Conservation (phyloP, 306 rosid genomes). For the Aeschynomene evenia region DNA sequence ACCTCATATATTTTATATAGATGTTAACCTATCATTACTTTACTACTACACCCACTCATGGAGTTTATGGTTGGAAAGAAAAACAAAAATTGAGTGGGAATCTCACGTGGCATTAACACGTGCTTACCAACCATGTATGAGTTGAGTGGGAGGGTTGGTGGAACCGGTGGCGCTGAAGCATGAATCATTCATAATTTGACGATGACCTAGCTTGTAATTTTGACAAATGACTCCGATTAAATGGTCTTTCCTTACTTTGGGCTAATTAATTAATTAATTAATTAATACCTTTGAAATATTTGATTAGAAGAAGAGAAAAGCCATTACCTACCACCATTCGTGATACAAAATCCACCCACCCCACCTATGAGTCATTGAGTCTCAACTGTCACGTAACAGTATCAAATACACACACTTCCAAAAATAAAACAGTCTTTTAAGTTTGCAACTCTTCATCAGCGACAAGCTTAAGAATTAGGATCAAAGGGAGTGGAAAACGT, state of each 20-base stretch:
- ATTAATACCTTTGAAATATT: background rate
- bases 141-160: background rate
- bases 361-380: too few species aligned
- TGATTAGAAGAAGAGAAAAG: background rate
- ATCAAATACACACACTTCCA: too few species aligned
- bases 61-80: too few species aligned
- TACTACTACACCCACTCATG: too few species aligned
- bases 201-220: background rate
- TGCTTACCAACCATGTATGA: constrained; percentile 3
- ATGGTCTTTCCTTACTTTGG: background rate
- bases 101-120: background rate
- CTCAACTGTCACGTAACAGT: too few species aligned
- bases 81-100: background rate
- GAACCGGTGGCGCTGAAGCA: background rate
- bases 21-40: too few species aligned
- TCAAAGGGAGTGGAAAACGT: too few species aligned
- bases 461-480: too few species aligned
- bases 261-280: too few species aligned
- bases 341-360: constrained; percentile 14
- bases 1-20: too few species aligned
- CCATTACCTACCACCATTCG: constrained; percentile 21
- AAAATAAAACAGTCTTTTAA: too few species aligned
- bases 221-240: background rate
- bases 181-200: background rate
- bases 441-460: too few species aligned